Base-by-base conservation (phyloP, 345 rosid species). In the Camelina hispida region DNA sequence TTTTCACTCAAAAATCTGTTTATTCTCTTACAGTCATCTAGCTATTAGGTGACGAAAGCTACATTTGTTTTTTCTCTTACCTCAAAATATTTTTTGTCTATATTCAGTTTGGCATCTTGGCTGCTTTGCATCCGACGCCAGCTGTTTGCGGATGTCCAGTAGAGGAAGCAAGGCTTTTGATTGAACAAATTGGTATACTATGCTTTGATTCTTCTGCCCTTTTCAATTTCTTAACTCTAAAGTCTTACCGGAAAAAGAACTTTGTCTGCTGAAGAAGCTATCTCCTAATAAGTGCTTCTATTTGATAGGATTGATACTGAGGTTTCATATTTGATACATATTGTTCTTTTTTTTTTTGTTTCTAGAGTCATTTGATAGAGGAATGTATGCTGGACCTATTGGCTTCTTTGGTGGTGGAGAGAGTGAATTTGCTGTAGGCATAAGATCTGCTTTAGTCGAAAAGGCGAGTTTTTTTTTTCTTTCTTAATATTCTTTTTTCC, bases 321-420 rank as follows among this genome's bases (percentile, higher is more conserved):
- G 38, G 32, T 20, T 44, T 23, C 35, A 68, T 47, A 14, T 18
- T 42, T 20, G 48, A 7, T 61, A 15, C 32, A 37, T 50, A n/a
- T 51, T 67, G 6, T 76, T 16, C 18, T 46, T 48, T 66, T 34
- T 7, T 1, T 7, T 34, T 34, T 8, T 4, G 4, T 61, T 14
- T 17, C 17, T 78, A 91, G 98, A 93, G 77, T 71, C 82, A 72
- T 94, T 91, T 82, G 97, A 91, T 77, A 84, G 98, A 78, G 98
- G 97, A 75, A 91, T 94, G 95, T 94, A 86, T 83, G 96, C 95
- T 72, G 98, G 97, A 17, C 96, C 98, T 38, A 81, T 94, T 69
- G 98, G 96, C 17, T 93, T 94, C 87, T 89, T 91, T 86, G 97
- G 98, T 76, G 98, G 98, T 78, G 86, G 86, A 54, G 97, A 91